Evolutionary conservation across 164 flowering plant genomes (phyloP).

Genomic region (Vitis vinifera): DNA sequence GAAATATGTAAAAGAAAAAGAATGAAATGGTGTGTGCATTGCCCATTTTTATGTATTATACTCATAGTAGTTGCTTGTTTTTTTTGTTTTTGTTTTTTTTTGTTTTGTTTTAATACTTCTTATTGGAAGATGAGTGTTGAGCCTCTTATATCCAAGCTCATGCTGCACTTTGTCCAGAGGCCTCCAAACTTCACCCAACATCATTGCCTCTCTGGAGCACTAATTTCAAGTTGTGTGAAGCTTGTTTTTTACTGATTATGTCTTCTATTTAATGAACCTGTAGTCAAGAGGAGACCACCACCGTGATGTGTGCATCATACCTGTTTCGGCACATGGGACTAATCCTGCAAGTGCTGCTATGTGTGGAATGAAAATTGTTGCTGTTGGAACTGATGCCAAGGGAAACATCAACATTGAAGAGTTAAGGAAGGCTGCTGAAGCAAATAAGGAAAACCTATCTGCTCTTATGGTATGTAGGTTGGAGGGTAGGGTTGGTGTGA

Average conservation of each 20-base stretch:
- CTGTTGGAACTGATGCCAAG: slow-evolving; percentile 97
- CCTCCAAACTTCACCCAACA: no score
- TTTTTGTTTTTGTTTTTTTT: no score
- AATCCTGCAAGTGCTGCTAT: slow-evolving; percentile 99
- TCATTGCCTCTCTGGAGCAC: no score
- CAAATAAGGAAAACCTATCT: slow-evolving; percentile 73
- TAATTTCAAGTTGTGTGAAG: no score
- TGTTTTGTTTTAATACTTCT: no score
- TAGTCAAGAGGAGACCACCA: slow-evolving; percentile 96
- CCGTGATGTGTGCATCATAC: slow-evolving; percentile 94
- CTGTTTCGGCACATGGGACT: slow-evolving; percentile 98
- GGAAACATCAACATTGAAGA: slow-evolving; percentile 95
- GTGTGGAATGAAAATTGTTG: slow-evolving; percentile 98
- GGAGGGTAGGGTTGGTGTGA: background rate
- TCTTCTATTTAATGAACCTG: slow-evolving; percentile 4
- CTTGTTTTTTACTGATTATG: background rate
- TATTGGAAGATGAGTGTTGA: no score
- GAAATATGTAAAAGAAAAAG: background rate
- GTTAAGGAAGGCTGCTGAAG: slow-evolving; percentile 91
- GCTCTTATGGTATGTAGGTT: slow-evolving; percentile 79
- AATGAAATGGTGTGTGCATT: background rate
- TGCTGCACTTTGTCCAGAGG: no score
- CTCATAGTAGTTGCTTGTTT: no score
- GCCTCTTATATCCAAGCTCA: no score
- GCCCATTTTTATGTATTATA: no score